Evolutionary conservation across 75 land plant genomes (phyloP).

Genomic region (Ceratopteris richardii): DNA sequence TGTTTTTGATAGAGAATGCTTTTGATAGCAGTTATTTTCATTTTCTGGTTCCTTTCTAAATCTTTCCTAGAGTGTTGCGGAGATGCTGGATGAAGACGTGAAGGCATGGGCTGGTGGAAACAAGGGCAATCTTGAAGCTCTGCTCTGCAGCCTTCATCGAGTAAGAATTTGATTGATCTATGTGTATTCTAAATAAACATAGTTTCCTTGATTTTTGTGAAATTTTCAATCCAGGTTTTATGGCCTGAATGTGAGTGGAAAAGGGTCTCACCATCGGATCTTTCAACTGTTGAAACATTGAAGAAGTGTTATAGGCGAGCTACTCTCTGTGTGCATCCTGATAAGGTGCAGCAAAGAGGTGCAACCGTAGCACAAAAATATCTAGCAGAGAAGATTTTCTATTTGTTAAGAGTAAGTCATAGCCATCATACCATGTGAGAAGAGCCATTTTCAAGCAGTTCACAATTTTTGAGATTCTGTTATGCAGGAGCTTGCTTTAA

Average conservation of each 20-base stretch:
- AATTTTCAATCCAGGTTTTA: constrained; percentile 35
- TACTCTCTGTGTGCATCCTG: constrained; percentile 69
- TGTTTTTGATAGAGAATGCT: no score
- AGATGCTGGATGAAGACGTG: constrained; percentile 5
- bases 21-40: no score
- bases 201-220: neutral
- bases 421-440: no score
- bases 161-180: neutral
- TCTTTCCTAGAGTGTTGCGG: neutral
- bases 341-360: constrained; percentile 83
- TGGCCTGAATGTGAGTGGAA: constrained; percentile 87
- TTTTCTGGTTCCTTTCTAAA: no score
- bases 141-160: neutral
- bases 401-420: constrained; percentile 55
- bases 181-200: no score
- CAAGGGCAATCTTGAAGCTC: constrained; percentile 2
- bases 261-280: constrained; percentile 56
- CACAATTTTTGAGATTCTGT: no score
- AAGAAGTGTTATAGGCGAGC: constrained; percentile 73
- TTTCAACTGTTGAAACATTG: constrained; percentile 53
- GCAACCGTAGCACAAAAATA: constrained; percentile 61
- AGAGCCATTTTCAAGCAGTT: no score
- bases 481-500: no score
- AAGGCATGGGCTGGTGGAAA: constrained; percentile 5
- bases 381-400: constrained; percentile 79